A percentile compares a stretch with the other conserved stretches of the same genome.
Evolutionary conservation across 345 rosid species (phyloP).

Genomic region (Acer saccharum): DNA sequence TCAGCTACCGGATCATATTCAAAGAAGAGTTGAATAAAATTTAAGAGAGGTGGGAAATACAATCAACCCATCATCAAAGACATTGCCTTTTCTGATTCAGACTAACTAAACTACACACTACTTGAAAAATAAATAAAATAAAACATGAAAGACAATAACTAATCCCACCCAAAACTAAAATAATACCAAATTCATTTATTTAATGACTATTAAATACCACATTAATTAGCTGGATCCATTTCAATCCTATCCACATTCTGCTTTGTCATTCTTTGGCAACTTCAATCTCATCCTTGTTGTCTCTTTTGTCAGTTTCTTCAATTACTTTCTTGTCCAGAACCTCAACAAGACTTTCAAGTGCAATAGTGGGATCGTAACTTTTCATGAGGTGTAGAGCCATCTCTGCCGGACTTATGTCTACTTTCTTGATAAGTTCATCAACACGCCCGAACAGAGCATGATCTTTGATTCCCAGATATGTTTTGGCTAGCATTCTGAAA

Average conservation of each 20-base stretch:
- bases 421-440: constrained; percentile 9
- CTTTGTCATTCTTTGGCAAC: too few species aligned
- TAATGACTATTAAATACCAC: neutral
- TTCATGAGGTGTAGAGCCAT: constrained; percentile 49
- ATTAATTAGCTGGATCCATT: neutral
- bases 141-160: neutral
- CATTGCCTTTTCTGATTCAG: too few species aligned
- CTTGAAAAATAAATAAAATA: neutral
- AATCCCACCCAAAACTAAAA: neutral
- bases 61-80: too few species aligned
- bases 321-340: constrained; percentile 24
- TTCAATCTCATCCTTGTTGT: neutral
- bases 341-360: constrained; percentile 28
- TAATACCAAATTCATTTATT: neutral
- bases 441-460: constrained; percentile 4
- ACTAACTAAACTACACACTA: too few species aligned
- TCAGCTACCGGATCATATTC: too few species aligned
- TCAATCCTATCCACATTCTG: too few species aligned
- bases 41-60: too few species aligned
- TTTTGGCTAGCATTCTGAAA: constrained; percentile 14
- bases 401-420: constrained; percentile 21
- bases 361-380: constrained; percentile 24
- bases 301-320: neutral
- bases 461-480: constrained; percentile 19
- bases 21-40: too few species aligned